Percentiles rank a stretch among this genome's conserved stretches.
phyloP scores from a whole-genome alignment of 768 basidiomycete species.

The Leccinum obscurum region DNA sequence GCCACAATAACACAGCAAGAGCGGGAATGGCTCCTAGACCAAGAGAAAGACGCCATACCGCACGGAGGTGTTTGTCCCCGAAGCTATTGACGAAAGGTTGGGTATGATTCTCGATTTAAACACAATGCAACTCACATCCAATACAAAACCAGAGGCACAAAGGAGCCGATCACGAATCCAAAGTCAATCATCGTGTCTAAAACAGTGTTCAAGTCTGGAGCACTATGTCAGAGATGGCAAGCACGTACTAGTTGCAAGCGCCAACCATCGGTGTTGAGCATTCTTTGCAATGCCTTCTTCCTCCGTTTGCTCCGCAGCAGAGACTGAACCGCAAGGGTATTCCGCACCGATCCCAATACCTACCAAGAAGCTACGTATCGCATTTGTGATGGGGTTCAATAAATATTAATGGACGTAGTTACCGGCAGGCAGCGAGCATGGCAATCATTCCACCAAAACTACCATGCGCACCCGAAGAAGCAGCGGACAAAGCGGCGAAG shows the following conservation, averaged over 20 bases:
- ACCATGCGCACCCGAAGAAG: conserved; percentile 75
- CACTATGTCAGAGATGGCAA: not conserved
- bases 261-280: conserved; percentile 84
- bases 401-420: conserved; percentile 13
- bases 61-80: conserved; percentile 74
- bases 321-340: conserved; percentile 89
- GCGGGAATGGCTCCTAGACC: conserved; percentile 86
- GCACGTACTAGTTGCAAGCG: conserved; percentile 79
- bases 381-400: not conserved
- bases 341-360: conserved; percentile 89
- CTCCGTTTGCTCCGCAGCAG: conserved; percentile 88
- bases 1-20: conserved; percentile 81
- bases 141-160: conserved; percentile 81
- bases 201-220: conserved; percentile 1
- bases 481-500: conserved; percentile 82
- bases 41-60: conserved; percentile 85
- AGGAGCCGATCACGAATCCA: conserved; percentile 77
- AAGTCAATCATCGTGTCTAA: conserved; percentile 83
- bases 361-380: conserved; percentile 64
- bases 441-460: conserved; percentile 68
- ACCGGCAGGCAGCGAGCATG: conserved; percentile 82
- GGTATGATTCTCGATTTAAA: not conserved
- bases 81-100: conserved; percentile 46
- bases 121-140: conserved; percentile 67
- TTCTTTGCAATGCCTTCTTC: conserved; percentile 75